Conservation (phyloP, 306 rosid species). For the Vicia villosa region DNA sequence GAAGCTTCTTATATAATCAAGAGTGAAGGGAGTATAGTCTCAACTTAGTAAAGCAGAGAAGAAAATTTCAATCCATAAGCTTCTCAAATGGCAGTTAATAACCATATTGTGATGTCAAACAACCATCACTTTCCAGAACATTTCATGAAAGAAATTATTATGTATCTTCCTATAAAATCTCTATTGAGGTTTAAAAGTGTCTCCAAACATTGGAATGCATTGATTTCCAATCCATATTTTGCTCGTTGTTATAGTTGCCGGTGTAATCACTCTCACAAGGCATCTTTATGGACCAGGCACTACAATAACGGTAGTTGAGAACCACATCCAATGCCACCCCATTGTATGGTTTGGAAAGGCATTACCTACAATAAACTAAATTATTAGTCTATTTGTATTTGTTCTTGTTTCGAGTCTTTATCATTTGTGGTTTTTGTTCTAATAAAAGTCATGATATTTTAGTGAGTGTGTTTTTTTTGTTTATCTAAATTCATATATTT, state of each 20-base stretch:
- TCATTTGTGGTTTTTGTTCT: background rate
- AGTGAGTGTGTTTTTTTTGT: background rate
- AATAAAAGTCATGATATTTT: background rate
- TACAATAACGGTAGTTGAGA: background rate
- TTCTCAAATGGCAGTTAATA: background rate
- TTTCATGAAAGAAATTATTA: background rate
- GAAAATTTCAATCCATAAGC: background rate
- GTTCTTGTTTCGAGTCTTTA: background rate
- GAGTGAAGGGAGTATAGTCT: background rate
- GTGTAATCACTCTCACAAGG: background rate
- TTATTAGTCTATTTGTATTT: background rate
- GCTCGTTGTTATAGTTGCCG: background rate
- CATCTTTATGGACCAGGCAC: background rate
- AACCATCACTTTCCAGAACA: background rate
- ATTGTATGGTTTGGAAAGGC: background rate
- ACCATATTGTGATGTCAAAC: background rate
- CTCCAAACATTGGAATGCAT: background rate
- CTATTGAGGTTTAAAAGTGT: conserved; percentile 2
- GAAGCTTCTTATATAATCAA: background rate
- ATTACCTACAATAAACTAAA: too few species aligned
- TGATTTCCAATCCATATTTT: conserved; percentile 1
- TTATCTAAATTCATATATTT: background rate
- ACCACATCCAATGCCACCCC: background rate
- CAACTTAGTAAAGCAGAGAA: background rate
- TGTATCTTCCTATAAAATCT: background rate